Percentiles rank a stretch among this genome's conserved stretches.
Conservation (phyloP, 371 early-diverging fungal genomes). For the Haplosporangium sp. region DNA sequence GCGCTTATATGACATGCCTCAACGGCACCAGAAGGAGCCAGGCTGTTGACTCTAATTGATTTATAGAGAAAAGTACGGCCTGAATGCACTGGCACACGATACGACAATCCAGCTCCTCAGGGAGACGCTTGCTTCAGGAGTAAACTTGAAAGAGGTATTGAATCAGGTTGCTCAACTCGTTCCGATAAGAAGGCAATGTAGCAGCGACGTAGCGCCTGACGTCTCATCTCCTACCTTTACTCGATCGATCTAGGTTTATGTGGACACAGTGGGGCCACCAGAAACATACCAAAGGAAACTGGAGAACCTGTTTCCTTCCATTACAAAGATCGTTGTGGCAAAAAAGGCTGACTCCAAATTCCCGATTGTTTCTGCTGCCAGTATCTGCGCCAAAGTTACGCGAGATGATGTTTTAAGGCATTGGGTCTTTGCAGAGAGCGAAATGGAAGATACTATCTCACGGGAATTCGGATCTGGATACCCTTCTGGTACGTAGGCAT, state of each 20-base stretch:
- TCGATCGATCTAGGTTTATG: slow-evolving; percentile 74
- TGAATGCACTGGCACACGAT: slow-evolving; percentile 96
- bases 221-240: neutral
- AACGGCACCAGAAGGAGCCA: neutral
- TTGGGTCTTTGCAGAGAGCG: slow-evolving; percentile 86
- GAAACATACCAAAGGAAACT: slow-evolving; percentile 86
- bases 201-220: neutral
- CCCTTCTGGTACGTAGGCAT: slow-evolving; percentile 74
- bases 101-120: slow-evolving; percentile 90
- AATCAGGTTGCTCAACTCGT: neutral
- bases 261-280: slow-evolving; percentile 98
- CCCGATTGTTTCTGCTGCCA: slow-evolving; percentile 98
- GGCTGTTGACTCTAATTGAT: neutral
- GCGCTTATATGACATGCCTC: neutral
- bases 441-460: slow-evolving; percentile 57
- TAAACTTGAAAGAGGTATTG: slow-evolving; percentile 79
- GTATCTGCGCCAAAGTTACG: slow-evolving; percentile 98
- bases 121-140: slow-evolving; percentile 68
- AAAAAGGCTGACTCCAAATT: slow-evolving; percentile 97
- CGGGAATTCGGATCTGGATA: slow-evolving; percentile 96
- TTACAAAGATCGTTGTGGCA: slow-evolving; percentile 82
- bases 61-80: slow-evolving; percentile 84
- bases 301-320: slow-evolving; percentile 74
- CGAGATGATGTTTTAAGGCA: slow-evolving; percentile 87
- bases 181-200: no score